These are phyloP conservation scores for Schizosaccharomyces versatilis DNA, from an alignment of 1,139 yeast genomes.

Conservation along the genomic window DNA sequence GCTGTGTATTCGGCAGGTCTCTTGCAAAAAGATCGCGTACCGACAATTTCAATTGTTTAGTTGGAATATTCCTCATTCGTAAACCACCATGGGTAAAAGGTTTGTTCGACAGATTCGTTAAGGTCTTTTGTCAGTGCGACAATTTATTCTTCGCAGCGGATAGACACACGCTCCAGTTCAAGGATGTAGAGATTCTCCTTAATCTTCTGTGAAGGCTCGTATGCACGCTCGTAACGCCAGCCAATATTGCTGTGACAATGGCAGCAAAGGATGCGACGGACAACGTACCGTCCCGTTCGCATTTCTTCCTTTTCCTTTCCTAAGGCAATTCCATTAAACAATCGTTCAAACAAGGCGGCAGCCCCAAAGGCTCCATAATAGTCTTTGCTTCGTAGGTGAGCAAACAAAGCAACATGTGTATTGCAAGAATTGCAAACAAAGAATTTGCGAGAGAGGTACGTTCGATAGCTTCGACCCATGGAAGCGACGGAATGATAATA, in stretches of 20 bases:
- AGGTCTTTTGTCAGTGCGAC: too few species aligned
- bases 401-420: background rate
- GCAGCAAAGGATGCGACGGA: constrained; percentile 41
- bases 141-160: background rate
- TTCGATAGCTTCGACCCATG: background rate
- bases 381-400: background rate
- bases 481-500: background rate
- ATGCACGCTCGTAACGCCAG: constrained; percentile 55
- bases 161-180: background rate
- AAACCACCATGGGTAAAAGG: too few species aligned
- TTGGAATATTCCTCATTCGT: too few species aligned
- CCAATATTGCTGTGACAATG: constrained; percentile 46
- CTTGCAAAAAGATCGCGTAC: too few species aligned
- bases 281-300: constrained; percentile 51
- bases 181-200: constrained; percentile 34
- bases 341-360: background rate
- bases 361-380: background rate
- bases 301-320: constrained; percentile 25
- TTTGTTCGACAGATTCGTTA: too few species aligned
- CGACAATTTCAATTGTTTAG: too few species aligned
- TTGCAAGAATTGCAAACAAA: background rate
- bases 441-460: background rate
- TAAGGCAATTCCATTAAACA: constrained; percentile 20
- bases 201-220: constrained; percentile 33
- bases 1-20: too few species aligned